phyloP scores from a whole-genome alignment of 305 asterid species.

The Striga hermonthica region DNA sequence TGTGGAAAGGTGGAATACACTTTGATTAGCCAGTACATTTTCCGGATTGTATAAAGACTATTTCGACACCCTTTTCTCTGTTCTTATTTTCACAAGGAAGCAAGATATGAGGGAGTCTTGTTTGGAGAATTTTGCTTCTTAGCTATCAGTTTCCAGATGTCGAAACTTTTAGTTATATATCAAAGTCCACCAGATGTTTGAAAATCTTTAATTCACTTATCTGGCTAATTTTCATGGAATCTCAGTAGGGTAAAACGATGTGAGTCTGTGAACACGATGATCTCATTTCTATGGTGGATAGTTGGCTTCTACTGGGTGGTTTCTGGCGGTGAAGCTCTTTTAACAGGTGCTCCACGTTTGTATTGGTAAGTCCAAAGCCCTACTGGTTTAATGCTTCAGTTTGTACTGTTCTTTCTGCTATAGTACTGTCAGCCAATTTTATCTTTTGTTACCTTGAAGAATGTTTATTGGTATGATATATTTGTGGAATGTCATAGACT shows the following conservation, averaged over 20 bases:
- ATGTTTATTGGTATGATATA: slow-evolving; percentile 17
- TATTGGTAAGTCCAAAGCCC: slow-evolving; percentile 60
- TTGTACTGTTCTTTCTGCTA: neutral
- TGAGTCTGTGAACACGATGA: slow-evolving; percentile 83
- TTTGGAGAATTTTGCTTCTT: slow-evolving; percentile 7
- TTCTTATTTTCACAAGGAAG: slow-evolving; percentile 19
- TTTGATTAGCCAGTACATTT: slow-evolving; percentile 1
- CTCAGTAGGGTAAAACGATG: slow-evolving; percentile 70
- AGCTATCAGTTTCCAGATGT: slow-evolving; percentile 4
- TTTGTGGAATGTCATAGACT: slow-evolving; percentile 3
- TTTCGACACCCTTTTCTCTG: neutral
- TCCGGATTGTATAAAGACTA: neutral
- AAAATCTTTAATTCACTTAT: slow-evolving; percentile 13
- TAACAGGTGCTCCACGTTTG: slow-evolving; percentile 67
- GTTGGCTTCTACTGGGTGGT: slow-evolving; percentile 91
- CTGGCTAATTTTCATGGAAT: slow-evolving; percentile 30
- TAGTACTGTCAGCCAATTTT: neutral
- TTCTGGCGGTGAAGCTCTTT: slow-evolving; percentile 73
- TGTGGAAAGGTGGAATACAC: neutral
- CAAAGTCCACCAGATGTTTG: neutral
- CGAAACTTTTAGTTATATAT: neutral
- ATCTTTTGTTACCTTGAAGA: slow-evolving; percentile 2
- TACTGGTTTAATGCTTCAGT: slow-evolving; percentile 21
- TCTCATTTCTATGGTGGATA: slow-evolving; percentile 88
- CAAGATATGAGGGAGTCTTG: neutral